phyloP scores from a whole-genome alignment of 495 filamentous ascomycete species.

The Ramalina peruviana region DNA sequence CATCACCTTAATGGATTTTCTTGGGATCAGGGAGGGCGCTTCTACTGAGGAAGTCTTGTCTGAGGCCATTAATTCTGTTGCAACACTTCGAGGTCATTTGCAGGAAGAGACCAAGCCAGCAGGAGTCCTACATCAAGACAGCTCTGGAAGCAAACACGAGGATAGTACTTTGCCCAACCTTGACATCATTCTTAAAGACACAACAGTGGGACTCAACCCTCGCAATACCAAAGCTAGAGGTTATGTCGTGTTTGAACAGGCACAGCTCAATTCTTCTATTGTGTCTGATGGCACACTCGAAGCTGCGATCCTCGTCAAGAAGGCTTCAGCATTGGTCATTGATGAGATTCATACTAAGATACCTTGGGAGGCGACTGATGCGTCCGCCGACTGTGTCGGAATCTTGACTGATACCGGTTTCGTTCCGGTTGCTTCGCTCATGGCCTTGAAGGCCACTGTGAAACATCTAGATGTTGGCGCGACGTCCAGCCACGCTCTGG shows the following conservation, averaged over 20 bases:
- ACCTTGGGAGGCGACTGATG: background rate
- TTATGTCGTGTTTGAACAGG: slow-evolving; percentile 62
- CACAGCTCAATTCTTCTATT: slow-evolving; percentile 47
- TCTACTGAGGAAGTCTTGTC: slow-evolving; percentile 60
- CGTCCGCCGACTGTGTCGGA: slow-evolving; percentile 37
- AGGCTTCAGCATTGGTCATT: slow-evolving; percentile 68
- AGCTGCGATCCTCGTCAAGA: slow-evolving; percentile 53
- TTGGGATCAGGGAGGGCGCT: slow-evolving; percentile 50
- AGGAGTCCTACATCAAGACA: slow-evolving; percentile 13
- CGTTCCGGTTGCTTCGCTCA: slow-evolving; percentile 73
- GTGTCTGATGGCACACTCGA: slow-evolving; percentile 46
- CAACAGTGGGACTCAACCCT: slow-evolving; percentile 75
- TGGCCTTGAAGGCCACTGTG: slow-evolving; percentile 54
- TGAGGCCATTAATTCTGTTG: slow-evolving; percentile 67
- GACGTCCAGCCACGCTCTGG: slow-evolving; percentile 48
- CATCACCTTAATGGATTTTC: slow-evolving; percentile 61
- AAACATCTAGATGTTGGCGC: slow-evolving; percentile 35
- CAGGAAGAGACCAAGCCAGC: slow-evolving; percentile 14
- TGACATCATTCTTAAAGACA: slow-evolving; percentile 63
- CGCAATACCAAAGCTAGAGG: slow-evolving; percentile 58
- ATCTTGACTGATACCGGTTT: slow-evolving; percentile 59
- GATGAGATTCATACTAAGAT: slow-evolving; percentile 48
- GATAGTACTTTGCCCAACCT: slow-evolving; percentile 34
- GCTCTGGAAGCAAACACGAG: background rate
- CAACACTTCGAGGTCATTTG: slow-evolving; percentile 51